Conservation (phyloP, 805 yeast genomes). For the Candida krabiensis region DNA sequence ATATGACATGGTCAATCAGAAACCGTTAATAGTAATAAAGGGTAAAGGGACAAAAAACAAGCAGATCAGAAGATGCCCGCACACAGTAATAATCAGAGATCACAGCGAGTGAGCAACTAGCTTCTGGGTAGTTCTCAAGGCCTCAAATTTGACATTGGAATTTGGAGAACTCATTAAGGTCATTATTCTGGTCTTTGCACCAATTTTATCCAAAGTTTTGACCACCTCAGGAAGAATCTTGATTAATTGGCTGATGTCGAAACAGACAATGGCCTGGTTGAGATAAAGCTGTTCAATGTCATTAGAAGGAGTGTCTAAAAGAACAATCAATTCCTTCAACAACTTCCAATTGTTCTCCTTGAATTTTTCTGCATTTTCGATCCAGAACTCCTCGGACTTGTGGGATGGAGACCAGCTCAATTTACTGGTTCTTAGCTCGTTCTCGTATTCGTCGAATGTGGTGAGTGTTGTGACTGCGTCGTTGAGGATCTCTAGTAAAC, state of each 20-base stretch:
- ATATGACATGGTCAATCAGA: too few species aligned
- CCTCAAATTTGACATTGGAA: conserved; percentile 90
- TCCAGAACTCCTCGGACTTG: conserved; percentile 85
- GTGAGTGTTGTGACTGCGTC: conserved; percentile 78
- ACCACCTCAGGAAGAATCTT: conserved; percentile 63
- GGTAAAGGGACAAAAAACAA: too few species aligned
- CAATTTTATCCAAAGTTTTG: conserved; percentile 48
- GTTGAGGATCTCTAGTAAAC: conserved; percentile 58
- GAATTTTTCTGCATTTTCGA: conserved; percentile 74
- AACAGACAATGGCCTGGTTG: conserved; percentile 60
- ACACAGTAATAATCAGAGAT: too few species aligned
- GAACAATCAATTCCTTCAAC: conserved; percentile 57
- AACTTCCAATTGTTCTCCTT: conserved; percentile 75
- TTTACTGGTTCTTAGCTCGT: conserved; percentile 77
- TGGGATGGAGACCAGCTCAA: conserved; percentile 93
- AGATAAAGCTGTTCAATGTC: conserved; percentile 31
- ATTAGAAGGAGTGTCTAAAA: conserved; percentile 40
- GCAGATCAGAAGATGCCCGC: too few species aligned
- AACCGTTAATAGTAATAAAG: too few species aligned
- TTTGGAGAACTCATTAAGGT: conserved; percentile 75
- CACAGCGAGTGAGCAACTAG: conserved; percentile 79
- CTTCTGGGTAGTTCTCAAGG: conserved; percentile 91
- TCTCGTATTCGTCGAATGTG: conserved; percentile 87
- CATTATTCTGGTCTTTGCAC: conserved; percentile 83
- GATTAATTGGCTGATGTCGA: conserved; percentile 64